A percentile compares a stretch with the other conserved stretches of the same genome.
Conservation (phyloP, 306 rosid genomes). For the Senna siamea region DNA sequence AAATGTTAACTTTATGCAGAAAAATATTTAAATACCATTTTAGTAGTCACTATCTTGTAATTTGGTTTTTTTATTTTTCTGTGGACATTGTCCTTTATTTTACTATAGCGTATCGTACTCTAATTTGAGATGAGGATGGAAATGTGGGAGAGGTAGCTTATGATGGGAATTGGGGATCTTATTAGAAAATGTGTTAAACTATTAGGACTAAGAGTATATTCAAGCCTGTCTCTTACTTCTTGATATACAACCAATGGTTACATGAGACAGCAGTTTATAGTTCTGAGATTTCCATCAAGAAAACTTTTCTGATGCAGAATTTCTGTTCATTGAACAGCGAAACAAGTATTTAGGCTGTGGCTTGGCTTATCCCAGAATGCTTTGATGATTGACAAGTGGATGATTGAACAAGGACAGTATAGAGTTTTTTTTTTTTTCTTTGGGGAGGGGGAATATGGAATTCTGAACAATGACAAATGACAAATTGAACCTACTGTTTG, state of each 20-base stretch:
- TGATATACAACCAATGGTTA: too few relatives aligned
- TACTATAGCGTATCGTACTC: conserved; percentile 1
- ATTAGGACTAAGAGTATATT: background rate
- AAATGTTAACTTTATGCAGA: conserved; percentile 13
- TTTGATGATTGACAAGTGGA: conserved; percentile 2
- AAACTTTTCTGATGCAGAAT: conserved; percentile 8
- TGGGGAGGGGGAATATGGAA: too few relatives aligned
- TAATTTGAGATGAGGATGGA: conserved; percentile 19
- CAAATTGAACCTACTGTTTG: too few relatives aligned
- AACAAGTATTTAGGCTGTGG: too few relatives aligned
- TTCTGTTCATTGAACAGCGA: conserved; percentile 17
- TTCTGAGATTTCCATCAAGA: conserved; percentile 15
- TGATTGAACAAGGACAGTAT: conserved; percentile 17
- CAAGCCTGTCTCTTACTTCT: background rate
- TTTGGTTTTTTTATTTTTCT: too few relatives aligned
- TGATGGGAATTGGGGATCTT: background rate
- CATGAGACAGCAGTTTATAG: conserved; percentile 13
- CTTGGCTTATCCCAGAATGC: conserved; percentile 13
- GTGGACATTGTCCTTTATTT: conserved; percentile 23
- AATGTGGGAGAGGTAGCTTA: background rate
- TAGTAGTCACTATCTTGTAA: background rate
- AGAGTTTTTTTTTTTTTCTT: background rate
- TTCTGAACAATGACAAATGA: too few relatives aligned
- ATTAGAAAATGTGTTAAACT: background rate
- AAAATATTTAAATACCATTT: background rate